These are phyloP conservation scores for Mycena leptocephala DNA, from an alignment of 768 basidiomycete genomes.

Conservation along the genomic window DNA sequence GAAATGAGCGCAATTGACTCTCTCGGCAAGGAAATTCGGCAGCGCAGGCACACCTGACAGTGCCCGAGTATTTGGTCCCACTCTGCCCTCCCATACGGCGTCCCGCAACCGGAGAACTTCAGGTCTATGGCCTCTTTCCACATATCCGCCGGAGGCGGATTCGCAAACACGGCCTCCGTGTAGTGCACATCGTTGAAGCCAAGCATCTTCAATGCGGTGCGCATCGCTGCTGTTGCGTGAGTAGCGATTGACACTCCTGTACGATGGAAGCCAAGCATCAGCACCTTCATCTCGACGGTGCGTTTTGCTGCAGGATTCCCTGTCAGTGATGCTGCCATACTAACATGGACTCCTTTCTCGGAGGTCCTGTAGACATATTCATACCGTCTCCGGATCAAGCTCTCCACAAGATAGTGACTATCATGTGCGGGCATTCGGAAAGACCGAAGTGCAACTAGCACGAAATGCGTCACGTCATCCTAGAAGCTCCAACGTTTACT, in stretches of 20 bases:
- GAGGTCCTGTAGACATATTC: no score
- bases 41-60: not conserved
- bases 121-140: slow-evolving; percentile 6
- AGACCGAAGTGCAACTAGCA: no score
- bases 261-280: not conserved
- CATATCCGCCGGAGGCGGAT: not conserved
- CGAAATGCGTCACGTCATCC: no score
- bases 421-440: no score
- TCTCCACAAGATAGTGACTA: no score
- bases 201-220: not conserved
- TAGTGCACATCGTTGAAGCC: not conserved
- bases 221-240: not conserved
- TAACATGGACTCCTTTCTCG: no score
- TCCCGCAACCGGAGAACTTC: not conserved
- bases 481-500: no score
- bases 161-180: not conserved
- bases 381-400: no score
- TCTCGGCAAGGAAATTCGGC: not conserved
- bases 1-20: not conserved
- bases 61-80: slow-evolving; percentile 4
- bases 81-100: not conserved
- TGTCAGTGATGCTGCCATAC: no score
- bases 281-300: not conserved
- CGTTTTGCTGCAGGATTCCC: no score
- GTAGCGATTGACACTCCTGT: not conserved